phyloP scores from a whole-genome alignment of 2,329 filamentous ascomycete genomes.

The Ciborinia camelliae region DNA sequence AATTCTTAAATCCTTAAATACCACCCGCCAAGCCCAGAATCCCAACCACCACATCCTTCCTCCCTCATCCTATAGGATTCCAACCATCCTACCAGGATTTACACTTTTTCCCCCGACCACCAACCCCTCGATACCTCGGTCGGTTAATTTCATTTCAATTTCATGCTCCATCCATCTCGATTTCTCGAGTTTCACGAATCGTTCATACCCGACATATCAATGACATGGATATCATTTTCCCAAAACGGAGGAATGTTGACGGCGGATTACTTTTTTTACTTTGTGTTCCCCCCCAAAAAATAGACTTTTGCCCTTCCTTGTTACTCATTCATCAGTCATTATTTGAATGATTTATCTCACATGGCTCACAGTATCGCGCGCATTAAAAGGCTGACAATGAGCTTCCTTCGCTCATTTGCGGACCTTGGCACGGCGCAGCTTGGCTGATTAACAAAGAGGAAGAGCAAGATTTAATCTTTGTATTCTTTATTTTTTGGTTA shows the following conservation, averaged over 20 bases:
- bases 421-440: neutral
- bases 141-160: too few relatives aligned
- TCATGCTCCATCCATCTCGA: neutral
- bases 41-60: neutral
- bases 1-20: neutral
- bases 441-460: neutral
- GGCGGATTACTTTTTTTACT: neutral
- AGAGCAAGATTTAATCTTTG: neutral
- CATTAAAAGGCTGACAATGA: neutral
- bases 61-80: constrained; percentile 1
- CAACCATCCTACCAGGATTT: neutral
- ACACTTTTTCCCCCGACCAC: too few relatives aligned
- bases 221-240: neutral
- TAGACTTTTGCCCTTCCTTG: neutral
- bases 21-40: neutral
- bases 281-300: neutral
- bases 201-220: too few relatives aligned
- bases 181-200: neutral
- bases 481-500: neutral
- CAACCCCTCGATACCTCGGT: too few relatives aligned
- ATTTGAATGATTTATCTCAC: neutral
- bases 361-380: neutral
- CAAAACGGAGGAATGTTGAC: neutral
- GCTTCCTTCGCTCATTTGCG: neutral
- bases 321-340: too few relatives aligned